Conservation (phyloP, 306 rosid species). For the Pyrus communis region DNA sequence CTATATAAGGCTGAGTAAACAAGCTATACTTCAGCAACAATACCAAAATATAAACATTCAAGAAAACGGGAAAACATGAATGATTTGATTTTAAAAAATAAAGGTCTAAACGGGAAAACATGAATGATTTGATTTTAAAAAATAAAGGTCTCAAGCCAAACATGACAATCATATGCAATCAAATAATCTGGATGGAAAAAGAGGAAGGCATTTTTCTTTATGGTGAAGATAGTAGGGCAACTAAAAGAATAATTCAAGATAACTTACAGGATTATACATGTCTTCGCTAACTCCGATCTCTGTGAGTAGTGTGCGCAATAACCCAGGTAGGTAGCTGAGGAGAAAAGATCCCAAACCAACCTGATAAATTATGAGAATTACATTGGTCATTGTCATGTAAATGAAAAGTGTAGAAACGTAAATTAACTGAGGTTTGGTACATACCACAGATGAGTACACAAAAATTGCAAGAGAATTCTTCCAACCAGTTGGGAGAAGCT, state of each 20-base stretch:
- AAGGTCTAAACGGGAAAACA: not conserved
- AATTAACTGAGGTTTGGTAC: conserved; percentile 28
- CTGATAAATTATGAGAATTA: conserved; percentile 33
- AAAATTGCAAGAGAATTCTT: conserved; percentile 71
- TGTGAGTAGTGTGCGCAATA: conserved; percentile 45
- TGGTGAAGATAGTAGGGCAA: conserved; percentile 13
- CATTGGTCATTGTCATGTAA: conserved; percentile 12
- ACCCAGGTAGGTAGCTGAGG: conserved; percentile 65
- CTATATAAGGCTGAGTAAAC: not conserved
- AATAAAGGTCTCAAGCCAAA: not conserved
- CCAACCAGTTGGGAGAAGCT: conserved; percentile 93
- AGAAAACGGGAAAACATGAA: not conserved
- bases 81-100: not conserved
- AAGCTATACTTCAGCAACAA: not conserved
- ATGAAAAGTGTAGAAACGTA: not conserved
- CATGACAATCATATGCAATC: not conserved
- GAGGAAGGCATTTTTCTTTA: not conserved
- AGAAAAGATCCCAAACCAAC: conserved; percentile 74
- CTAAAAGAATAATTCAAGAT: conserved; percentile 26
- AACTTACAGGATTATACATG: conserved; percentile 95
- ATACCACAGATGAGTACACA: conserved; percentile 65
- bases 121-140: not conserved
- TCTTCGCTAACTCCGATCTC: conserved; percentile 81
- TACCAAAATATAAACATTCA: not conserved
- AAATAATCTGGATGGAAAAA: not conserved